Conservation (phyloP, 306 rosid genomes). For the Luffa aegyptiaca region DNA sequence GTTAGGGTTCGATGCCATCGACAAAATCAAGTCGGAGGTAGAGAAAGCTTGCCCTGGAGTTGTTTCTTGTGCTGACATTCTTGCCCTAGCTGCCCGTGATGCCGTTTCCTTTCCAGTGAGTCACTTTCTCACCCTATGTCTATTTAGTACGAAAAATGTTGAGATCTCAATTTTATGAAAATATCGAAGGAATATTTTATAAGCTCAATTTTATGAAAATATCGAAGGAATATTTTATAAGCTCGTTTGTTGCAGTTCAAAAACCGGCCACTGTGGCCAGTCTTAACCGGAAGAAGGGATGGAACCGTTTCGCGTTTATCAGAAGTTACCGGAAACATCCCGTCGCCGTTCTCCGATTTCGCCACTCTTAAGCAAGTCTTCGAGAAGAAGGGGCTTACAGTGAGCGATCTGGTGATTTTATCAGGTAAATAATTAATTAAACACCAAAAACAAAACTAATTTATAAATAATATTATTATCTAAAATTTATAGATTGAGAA, state of each 20-base stretch:
- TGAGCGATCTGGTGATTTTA: conserved; percentile 25
- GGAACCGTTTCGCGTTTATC: conserved; percentile 20
- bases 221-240: neutral
- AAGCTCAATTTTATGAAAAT: neutral
- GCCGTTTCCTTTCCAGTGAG: conserved; percentile 25
- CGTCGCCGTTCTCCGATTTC: conserved; percentile 23
- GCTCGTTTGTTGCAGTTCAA: conserved; percentile 8
- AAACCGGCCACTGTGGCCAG: conserved; percentile 13
- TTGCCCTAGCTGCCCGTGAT: conserved; percentile 27
- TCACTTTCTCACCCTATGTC: neutral
- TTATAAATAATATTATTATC: neutral
- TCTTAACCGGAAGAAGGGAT: conserved; percentile 30
- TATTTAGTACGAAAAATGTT: neutral
- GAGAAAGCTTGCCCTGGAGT: conserved; percentile 14
- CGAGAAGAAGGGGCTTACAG: conserved; percentile 7
- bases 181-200: neutral
- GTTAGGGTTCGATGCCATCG: conserved; percentile 27
- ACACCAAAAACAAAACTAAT: neutral
- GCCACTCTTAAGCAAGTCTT: conserved; percentile 20
- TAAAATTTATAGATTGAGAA: neutral
- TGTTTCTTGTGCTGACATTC: conserved; percentile 34
- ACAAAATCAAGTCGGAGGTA: conserved; percentile 20
- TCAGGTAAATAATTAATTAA: conserved; percentile 19
- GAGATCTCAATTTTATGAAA: neutral
- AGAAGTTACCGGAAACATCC: conserved; percentile 26